Base-by-base conservation (phyloP, 495 filamentous ascomycete species). In the Trichocladium uniseriatum region DNA sequence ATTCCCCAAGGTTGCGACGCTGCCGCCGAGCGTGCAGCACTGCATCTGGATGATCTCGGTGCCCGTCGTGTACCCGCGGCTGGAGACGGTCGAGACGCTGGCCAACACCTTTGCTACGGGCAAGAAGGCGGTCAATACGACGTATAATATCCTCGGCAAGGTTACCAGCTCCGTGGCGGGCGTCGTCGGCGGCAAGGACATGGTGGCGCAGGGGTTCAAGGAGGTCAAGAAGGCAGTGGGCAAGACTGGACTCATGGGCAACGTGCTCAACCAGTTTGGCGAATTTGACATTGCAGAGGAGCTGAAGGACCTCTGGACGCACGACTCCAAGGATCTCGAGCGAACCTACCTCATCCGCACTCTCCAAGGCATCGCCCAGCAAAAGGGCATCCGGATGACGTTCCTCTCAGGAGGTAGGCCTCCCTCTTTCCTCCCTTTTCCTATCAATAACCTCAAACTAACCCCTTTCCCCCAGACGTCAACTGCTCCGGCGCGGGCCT, bases 291-390 rank as follows among this genome's bases (percentile, higher is more conserved):
- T 97, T 18, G 79, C 89, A 44, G 92, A 98, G 67, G 94, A 96
- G 64, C 68, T 98, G 28, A 79, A 89, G 54, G 94, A 98, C 63
- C 82, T 92, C 71, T 98, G 92, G 92, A 98, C 94, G 15, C 92
- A 98, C 62, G 91, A 97, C 45, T 87, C 82, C 21, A 98, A 98
- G 78, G 92, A 98, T 54, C 80, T 98, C 43, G 92, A 98, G 65
- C 79, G 92, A 47, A 98, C 92, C 22, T 98, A 98, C 61, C 71
- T 98, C 40, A 94, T 98, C 64, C 82, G 92, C 45, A 98, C 90
- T 10, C 78, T 98, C 14, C 92, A 98, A 62, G 86, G 87, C 9
- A 97, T 98, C 53, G 76, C 92, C 1, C 86, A 92, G 61, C 88
- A 95, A 61, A 95, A 94, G 66, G 86, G 85, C 28, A 69, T 98